phyloP scores from a whole-genome alignment of 192 early-diverging fungal genomes.

The Coemansia sp. region DNA sequence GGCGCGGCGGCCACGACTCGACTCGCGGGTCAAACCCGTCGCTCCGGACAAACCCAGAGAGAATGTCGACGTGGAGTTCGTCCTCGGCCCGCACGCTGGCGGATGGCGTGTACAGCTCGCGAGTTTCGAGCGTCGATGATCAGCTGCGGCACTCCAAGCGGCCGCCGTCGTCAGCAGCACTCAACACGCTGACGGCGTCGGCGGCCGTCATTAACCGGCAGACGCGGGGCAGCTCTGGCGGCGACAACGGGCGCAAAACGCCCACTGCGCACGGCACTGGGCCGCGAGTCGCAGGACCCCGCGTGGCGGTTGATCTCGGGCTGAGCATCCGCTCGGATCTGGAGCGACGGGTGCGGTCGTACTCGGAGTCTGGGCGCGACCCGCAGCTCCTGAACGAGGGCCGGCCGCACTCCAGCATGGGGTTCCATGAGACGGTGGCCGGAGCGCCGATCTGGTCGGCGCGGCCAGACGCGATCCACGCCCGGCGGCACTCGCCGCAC shows the following conservation, averaged over 20 bases:
- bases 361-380: constrained; percentile 38
- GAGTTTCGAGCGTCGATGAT: constrained; percentile 25
- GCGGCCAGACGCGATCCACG: constrained; percentile 12
- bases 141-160: constrained; percentile 9
- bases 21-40: constrained; percentile 6
- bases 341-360: constrained; percentile 43
- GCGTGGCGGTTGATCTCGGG: constrained; percentile 28
- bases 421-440: constrained; percentile 26
- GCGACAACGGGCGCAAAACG: background rate
- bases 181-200: constrained; percentile 26
- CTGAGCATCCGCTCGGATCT: constrained; percentile 42
- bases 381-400: background rate
- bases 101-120: constrained; percentile 13
- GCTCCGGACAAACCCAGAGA: constrained; percentile 21
- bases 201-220: constrained; percentile 22
- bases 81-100: constrained; percentile 38
- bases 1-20: constrained; percentile 2
- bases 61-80: constrained; percentile 49
- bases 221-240: constrained; percentile 1
- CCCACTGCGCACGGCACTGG: background rate
- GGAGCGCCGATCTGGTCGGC: constrained; percentile 14
- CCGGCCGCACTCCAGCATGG: constrained; percentile 47
- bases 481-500: constrained; percentile 30
- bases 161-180: constrained; percentile 20
- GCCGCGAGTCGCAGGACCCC: constrained; percentile 3